Evolutionary conservation across 2,329 filamentous ascomycete genomes (phyloP).

Genomic region (Zymoseptoria ardabiliae): DNA sequence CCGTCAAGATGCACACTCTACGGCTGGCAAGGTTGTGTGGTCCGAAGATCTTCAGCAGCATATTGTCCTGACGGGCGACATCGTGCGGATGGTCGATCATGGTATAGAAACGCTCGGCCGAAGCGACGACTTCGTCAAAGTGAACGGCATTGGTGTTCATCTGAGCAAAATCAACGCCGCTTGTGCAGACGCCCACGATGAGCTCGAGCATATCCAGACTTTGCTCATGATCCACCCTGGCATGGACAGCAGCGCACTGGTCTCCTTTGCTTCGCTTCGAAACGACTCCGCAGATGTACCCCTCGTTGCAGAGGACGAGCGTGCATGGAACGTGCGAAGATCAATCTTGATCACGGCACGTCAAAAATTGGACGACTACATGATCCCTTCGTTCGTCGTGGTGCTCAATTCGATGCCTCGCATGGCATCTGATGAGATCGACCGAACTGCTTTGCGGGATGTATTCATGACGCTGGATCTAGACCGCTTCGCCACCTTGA

Average conservation of each 20-base stretch:
- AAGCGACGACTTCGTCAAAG: constrained; percentile 15
- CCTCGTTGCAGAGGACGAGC: constrained; percentile 1
- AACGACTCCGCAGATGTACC: constrained; percentile 1
- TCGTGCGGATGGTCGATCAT: constrained; percentile 13
- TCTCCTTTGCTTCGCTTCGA: constrained; percentile 8
- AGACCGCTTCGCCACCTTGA: background rate
- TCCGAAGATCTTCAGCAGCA: constrained; percentile 44
- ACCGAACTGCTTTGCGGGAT: constrained; percentile 6
- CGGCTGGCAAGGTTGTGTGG: constrained; percentile 28
- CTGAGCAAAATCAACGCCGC: constrained; percentile 32
- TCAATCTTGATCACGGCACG: constrained; percentile 4
- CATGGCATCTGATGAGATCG: constrained; percentile 10
- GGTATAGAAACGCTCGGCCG: constrained; percentile 13
- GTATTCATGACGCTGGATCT: constrained; percentile 6
- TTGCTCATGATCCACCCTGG: constrained; percentile 6
- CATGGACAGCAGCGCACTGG: constrained; percentile 5
- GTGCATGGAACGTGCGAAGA: background rate
- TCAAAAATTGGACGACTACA: constrained; percentile 7
- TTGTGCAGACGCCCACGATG: constrained; percentile 6
- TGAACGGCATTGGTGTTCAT: constrained; percentile 14
- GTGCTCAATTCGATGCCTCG: constrained; percentile 7
- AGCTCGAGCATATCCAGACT: constrained; percentile 8
- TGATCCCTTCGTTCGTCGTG: constrained; percentile 10
- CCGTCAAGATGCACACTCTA: background rate
- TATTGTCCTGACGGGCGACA: constrained; percentile 15